Evolutionary conservation across 805 yeast species (phyloP).

Genomic region (Teunomyces stri): DNA sequence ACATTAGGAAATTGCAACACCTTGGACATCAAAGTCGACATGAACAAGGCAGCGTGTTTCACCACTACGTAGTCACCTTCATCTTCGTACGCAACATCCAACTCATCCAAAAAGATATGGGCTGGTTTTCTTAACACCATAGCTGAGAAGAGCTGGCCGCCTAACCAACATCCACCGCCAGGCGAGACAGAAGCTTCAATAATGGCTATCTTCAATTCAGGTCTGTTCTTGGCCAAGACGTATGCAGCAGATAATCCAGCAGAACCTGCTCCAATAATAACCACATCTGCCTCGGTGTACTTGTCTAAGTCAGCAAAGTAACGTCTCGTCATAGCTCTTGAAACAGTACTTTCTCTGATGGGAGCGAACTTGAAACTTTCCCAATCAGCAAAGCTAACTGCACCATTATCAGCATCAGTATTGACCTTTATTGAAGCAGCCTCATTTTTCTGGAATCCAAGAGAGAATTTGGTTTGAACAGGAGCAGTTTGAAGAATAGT

Average conservation of each 20-base stretch:
- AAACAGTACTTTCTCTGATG: slow-evolving; percentile 73
- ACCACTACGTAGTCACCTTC: slow-evolving; percentile 80
- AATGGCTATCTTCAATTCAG: slow-evolving; percentile 71
- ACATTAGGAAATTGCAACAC: slow-evolving; percentile 71
- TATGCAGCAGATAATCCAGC: slow-evolving; percentile 78
- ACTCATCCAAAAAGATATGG: slow-evolving; percentile 61
- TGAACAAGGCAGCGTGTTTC: slow-evolving; percentile 76
- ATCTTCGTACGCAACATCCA: slow-evolving; percentile 67
- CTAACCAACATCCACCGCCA: slow-evolving; percentile 80
- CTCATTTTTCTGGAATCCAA: not conserved
- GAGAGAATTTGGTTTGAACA: slow-evolving; percentile 2
- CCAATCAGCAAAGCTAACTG: slow-evolving; percentile 55
- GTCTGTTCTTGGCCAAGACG: slow-evolving; percentile 67
- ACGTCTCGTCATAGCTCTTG: slow-evolving; percentile 76
- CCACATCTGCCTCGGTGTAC: slow-evolving; percentile 71
- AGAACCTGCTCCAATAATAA: slow-evolving; percentile 76
- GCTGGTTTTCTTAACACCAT: slow-evolving; percentile 82
- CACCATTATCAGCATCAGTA: slow-evolving; percentile 20
- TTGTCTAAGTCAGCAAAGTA: slow-evolving; percentile 72
- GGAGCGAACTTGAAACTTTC: slow-evolving; percentile 65
- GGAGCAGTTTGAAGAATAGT: slow-evolving; percentile 28
- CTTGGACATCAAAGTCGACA: slow-evolving; percentile 66
- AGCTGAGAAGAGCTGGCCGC: slow-evolving; percentile 74
- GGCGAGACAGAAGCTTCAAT: slow-evolving; percentile 74
- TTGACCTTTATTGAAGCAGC: slow-evolving; percentile 10